These are phyloP conservation scores for Onygenales sp. DNA, from an alignment of 2,329 filamentous ascomycete species.

Conservation along the genomic window DNA sequence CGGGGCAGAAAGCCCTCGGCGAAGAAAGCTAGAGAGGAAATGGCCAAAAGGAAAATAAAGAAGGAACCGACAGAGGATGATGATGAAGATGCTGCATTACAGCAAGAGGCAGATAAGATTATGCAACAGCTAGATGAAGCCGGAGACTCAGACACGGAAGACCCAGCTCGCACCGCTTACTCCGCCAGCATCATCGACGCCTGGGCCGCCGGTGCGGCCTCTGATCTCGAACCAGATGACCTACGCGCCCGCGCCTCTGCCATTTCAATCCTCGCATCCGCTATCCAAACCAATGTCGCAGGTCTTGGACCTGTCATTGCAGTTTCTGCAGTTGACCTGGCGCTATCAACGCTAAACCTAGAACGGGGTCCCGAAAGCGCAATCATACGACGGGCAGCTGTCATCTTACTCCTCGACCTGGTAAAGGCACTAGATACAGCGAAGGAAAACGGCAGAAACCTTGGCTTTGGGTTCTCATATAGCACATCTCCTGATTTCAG, in stretches of 20 bases:
- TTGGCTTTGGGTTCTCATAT: constrained; percentile 34
- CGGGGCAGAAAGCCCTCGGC: constrained; percentile 28
- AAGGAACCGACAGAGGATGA: constrained; percentile 16
- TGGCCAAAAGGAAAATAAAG: constrained; percentile 20
- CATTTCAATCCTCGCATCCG: constrained; percentile 33
- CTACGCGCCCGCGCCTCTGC: constrained; percentile 34
- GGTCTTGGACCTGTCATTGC: constrained; percentile 27
- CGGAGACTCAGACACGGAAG: constrained; percentile 24
- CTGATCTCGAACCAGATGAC: constrained; percentile 33
- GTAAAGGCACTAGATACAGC: constrained; percentile 30
- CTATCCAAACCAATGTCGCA: constrained; percentile 30
- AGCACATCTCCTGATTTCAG: neutral
- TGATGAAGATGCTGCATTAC: neutral
- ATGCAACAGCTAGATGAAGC: constrained; percentile 10
- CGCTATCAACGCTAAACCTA: constrained; percentile 28
- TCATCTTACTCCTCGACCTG: constrained; percentile 30
- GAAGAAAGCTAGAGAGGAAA: constrained; percentile 21
- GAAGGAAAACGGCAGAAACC: constrained; percentile 20
- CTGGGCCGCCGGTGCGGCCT: constrained; percentile 29
- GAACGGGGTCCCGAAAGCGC: constrained; percentile 28
- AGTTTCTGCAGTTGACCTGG: constrained; percentile 30
- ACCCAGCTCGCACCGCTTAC: constrained; percentile 23
- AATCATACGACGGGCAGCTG: constrained; percentile 33
- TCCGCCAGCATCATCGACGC: constrained; percentile 30
- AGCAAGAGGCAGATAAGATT: constrained; percentile 1